Evolutionary conservation across 371 early-diverging fungal species (phyloP), one percentile per base, ranked within the genome.

Genomic region (Mortierella sp.): DNA sequence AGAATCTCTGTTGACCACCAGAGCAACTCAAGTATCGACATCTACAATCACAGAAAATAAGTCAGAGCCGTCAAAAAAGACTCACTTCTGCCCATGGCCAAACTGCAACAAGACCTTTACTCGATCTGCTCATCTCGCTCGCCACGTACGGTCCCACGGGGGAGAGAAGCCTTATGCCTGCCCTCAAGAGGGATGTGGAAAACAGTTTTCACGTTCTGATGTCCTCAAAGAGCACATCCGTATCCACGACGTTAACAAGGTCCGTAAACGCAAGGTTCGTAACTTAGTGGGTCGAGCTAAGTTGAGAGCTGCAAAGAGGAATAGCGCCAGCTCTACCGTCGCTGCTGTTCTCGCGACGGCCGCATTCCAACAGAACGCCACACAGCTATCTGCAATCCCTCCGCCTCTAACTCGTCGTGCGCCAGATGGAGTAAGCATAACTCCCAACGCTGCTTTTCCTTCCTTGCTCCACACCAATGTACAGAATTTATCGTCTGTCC

Each of bases 171-270:
- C 81, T 1, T 81, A 72, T 47, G 67, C 64, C 5, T 81, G 81
- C 24, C 73, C 73, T 2, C 73, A 75, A 2, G 73, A 68, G 14
- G 73, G 73, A 16, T 81, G 81, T n/a, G 76, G 73, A 14, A 81
- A 81, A n/a, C 66, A 68, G 0, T 81, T 81, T 61, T 75, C 81
- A 6, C 76, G 81, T 6, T 81, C 81, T 18, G 81, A 81, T 66
- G 81, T 81, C 24, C 67, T 81, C 39, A 81, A 81, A 54, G 81
- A 81, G 45, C 81, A 81, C 47, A 75, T 63, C 61, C 72, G 81
- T 3, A 81, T 72, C 45, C 81, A 81, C 54, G 81, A 81, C 24
- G 70, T 69, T 54, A 81, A 81, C 61, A 75, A 75, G 54, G 70
- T 81, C 57, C 81, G 81, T 30, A 81, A 75, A 40, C 76, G 76